phyloP scores from a whole-genome alignment of 139 green algal genomes.

The Chlamydomonas sp. region DNA sequence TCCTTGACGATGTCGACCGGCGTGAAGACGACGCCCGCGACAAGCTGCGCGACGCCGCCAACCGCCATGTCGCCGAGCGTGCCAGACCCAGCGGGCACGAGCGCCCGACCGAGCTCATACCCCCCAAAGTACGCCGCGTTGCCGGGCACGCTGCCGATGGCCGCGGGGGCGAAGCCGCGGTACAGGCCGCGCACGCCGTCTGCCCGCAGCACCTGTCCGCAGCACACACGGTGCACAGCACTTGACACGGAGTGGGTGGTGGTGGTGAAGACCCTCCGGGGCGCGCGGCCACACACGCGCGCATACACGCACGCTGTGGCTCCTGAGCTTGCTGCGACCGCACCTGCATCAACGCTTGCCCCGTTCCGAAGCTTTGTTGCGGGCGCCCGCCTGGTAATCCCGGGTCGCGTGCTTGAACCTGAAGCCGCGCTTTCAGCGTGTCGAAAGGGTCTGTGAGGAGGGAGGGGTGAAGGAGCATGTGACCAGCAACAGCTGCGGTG shows the following conservation, averaged over 20 bases:
- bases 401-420: slow-evolving; percentile 45
- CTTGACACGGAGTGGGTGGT: too few species aligned
- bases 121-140: slow-evolving; percentile 70
- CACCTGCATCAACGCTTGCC: too few species aligned
- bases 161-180: slow-evolving; percentile 1
- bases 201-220: slow-evolving; percentile 4
- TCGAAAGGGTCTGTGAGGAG: slow-evolving; percentile 65
- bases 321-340: too few species aligned
- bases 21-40: slow-evolving; percentile 75
- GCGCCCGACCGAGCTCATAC: slow-evolving; percentile 50
- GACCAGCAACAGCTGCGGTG: too few species aligned
- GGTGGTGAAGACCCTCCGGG: too few species aligned
- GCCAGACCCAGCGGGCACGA: slow-evolving; percentile 26
- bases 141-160: slow-evolving; percentile 48
- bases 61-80: slow-evolving; percentile 52
- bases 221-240: too few species aligned
- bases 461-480: too few species aligned
- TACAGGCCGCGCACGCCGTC: slow-evolving; percentile 9
- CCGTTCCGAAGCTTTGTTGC: too few species aligned
- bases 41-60: slow-evolving; percentile 56
- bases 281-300: too few species aligned
- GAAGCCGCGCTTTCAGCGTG: slow-evolving; percentile 65
- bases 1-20: slow-evolving; percentile 89
- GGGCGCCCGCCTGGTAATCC: too few species aligned
- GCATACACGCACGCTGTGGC: too few species aligned